Evolutionary conservation across 2,329 filamentous ascomycete species (phyloP), one percentile per base, ranked within the genome.

Genomic region (Clarireedia sp.): DNA sequence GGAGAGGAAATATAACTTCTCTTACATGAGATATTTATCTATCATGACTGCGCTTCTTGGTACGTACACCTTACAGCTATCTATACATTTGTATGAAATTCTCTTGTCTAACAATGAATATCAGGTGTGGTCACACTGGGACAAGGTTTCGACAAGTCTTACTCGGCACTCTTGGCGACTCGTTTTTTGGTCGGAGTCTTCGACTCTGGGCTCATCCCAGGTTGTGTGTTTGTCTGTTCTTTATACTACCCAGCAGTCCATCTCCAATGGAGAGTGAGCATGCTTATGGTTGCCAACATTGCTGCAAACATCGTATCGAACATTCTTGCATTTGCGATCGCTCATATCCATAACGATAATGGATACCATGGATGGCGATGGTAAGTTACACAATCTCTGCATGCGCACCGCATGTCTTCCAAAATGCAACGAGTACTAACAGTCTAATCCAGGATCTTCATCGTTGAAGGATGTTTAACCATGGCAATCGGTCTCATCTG

Each of bases 81-180:
- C n/a, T 4, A 8, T 41, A 41, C 38, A 41, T 6, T 41, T 17
- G 14, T 12, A n/a, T 14, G 19, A 41, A 3, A 4, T 19, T 41
- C 1, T 17, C n/a, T 8, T 2, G 5, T 16, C 19, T 23, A 37
- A 8, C 8, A 14, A 26, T 5, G 7, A 29, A n/a, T 9, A 21
- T 5, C 41, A 64, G 66, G 62, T 24, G 19, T 64, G 19, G 58
- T 65, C 17, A 68, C 64, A 5, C 48, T 67, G 2, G 59, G 57
- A 10, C 64, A 67, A 53, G 66, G 60, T 2, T 66, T 67, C 21
- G 61, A 64, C 2, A 50, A 59, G n/a, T 94, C 81, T 67, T 95
- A 90, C 71, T 73, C 77, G 43, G 89, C 89, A 1, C 74, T 96
- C 26, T 76, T 95, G 51, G 78, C 83, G 0, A 89, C 87, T 7